Conservation (phyloP, 306 rosid species). For the Quercus berberidifolia region DNA sequence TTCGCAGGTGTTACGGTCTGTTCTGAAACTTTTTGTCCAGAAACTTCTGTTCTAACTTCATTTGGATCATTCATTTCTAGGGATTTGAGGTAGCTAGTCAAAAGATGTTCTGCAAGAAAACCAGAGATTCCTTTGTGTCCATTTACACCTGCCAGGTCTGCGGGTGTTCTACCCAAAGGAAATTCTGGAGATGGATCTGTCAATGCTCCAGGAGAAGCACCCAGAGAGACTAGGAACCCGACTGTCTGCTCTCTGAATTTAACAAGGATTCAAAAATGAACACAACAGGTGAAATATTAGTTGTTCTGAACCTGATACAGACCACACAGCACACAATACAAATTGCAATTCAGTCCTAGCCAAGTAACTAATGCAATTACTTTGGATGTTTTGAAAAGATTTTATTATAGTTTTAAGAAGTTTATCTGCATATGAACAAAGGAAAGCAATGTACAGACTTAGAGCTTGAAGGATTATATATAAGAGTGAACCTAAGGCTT, state of each 20-base stretch:
- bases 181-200: slow-evolving; percentile 78
- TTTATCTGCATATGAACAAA: not conserved
- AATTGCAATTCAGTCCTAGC: not conserved
- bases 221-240: slow-evolving; percentile 56
- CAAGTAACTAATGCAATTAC: slow-evolving; percentile 7
- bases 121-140: slow-evolving; percentile 90
- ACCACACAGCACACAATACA: not conserved
- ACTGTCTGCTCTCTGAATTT: slow-evolving; percentile 70
- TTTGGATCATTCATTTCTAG: slow-evolving; percentile 52
- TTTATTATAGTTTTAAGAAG: not conserved
- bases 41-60: slow-evolving; percentile 38
- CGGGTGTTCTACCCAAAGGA: slow-evolving; percentile 57
- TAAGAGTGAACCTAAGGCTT: not conserved
- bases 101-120: slow-evolving; percentile 66
- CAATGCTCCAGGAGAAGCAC: slow-evolving; percentile 58
- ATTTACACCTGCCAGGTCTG: slow-evolving; percentile 74
- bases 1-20: slow-evolving; percentile 56
- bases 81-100: slow-evolving; percentile 50
- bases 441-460: not conserved
- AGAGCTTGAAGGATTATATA: not conserved
- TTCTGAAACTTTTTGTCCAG: slow-evolving; percentile 66
- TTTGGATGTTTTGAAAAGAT: slow-evolving; percentile 3
- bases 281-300: slow-evolving; percentile 17
- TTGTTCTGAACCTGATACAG: slow-evolving; percentile 14
- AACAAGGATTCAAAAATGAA: slow-evolving; percentile 19